Percentiles rank a stretch among this genome's conserved stretches.
Evolutionary conservation across 179 eudicot genomes (phyloP).

Genomic region (Amaranthus tricolor): DNA sequence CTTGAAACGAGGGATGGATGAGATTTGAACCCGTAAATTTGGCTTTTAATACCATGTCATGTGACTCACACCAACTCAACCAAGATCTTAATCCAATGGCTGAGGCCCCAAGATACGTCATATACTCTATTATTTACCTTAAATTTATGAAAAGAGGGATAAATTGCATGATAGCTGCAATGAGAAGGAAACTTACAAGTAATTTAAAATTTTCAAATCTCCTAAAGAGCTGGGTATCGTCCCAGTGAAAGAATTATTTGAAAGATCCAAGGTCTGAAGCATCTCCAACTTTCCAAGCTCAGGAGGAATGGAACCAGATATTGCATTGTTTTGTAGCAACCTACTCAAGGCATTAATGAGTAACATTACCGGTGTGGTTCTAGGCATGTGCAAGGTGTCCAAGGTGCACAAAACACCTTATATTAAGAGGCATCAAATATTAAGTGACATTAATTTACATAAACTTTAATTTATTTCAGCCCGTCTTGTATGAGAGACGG

Average conservation of each 20-base stretch:
- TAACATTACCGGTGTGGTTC: not conserved
- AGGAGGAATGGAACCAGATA: slow-evolving; percentile 68
- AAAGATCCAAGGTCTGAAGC: slow-evolving; percentile 85
- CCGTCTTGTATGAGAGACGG: no score
- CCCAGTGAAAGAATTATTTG: slow-evolving; percentile 59
- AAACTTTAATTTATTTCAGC: no score
- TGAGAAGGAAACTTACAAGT: slow-evolving; percentile 55
- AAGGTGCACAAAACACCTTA: no score
- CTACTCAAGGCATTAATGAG: slow-evolving; percentile 28
- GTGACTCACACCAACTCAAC: no score
- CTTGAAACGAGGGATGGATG: no score
- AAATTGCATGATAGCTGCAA: not conserved
- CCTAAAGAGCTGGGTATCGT: slow-evolving; percentile 73
- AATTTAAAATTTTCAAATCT: slow-evolving; percentile 55
- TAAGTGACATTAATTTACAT: no score
- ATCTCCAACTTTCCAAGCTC: slow-evolving; percentile 64
- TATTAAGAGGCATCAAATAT: no score
- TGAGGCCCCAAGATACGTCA: no score
- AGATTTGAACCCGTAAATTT: no score
- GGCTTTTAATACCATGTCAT: no score
- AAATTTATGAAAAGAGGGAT: not conserved
- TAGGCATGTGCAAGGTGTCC: no score
- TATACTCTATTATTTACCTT: not conserved
- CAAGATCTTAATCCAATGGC: no score
- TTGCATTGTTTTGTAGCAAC: slow-evolving; percentile 72